Conservation (phyloP, 129 eudicot genomes). For the Artemisia argyi region DNA sequence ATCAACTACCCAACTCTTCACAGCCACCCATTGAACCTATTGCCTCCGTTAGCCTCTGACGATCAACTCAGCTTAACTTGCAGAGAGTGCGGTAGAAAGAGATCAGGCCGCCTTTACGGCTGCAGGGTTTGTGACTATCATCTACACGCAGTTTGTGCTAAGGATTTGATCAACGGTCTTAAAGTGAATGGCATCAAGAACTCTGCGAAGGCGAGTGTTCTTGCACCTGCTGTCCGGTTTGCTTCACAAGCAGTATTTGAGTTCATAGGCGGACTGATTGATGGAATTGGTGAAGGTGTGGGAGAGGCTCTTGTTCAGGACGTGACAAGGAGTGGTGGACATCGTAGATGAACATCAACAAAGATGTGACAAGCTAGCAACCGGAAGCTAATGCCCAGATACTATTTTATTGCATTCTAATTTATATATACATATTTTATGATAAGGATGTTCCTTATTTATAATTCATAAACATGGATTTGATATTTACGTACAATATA, state of each 20-base stretch:
- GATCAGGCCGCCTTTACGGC: conserved; percentile 61
- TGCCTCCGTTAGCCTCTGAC: conserved; percentile 39
- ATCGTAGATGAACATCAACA: not conserved
- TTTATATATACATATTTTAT: not conserved
- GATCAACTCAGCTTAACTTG: conserved; percentile 31
- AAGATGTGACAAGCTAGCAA: conserved; percentile 3
- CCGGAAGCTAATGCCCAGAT: not conserved
- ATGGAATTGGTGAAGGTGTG: conserved; percentile 83
- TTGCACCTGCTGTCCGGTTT: conserved; percentile 68
- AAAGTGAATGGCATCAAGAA: conserved; percentile 47
- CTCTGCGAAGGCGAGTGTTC: conserved; percentile 48
- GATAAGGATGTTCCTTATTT: not conserved
- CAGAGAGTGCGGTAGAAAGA: conserved; percentile 64
- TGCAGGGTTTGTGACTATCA: conserved; percentile 74
- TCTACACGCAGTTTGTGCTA: conserved; percentile 85
- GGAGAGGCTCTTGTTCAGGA: conserved; percentile 73
- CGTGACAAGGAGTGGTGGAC: conserved; percentile 35
- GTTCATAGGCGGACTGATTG: conserved; percentile 74
- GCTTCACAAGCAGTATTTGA: conserved; percentile 75
- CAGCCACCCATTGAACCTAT: conserved; percentile 55
- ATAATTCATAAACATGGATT: not conserved
- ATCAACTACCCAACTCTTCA: conserved; percentile 54
- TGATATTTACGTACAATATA: not conserved
- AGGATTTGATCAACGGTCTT: conserved; percentile 68
- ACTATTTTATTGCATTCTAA: not conserved